These are phyloP conservation scores for Colletotrichum euphorbiae DNA, from an alignment of 2,329 filamentous ascomycete species.

Conservation along the genomic window DNA sequence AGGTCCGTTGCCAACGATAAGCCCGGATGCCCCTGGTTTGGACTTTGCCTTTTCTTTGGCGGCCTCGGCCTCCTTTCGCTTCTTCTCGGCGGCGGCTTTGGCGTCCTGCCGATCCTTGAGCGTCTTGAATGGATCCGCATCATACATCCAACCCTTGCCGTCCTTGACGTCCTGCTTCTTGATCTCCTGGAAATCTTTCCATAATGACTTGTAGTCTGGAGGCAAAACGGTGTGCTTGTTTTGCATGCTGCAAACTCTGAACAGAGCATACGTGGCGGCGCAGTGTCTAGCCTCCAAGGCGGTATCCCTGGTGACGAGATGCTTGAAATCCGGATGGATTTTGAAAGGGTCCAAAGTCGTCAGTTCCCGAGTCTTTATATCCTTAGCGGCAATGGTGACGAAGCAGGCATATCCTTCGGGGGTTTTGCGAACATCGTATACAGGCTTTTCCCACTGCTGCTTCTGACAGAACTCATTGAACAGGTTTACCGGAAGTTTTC, in stretches of 20 bases:
- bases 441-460: conserved; percentile 93
- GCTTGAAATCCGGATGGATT: conserved; percentile 79
- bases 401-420: conserved; percentile 81
- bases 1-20: conserved; percentile 63
- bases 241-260: conserved; percentile 93
- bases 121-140: conserved; percentile 91
- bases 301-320: conserved; percentile 80
- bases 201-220: conserved; percentile 87
- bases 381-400: conserved; percentile 80
- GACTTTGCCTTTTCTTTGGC: conserved; percentile 75
- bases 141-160: conserved; percentile 89
- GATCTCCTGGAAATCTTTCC: conserved; percentile 89
- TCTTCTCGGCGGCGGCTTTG: conserved; percentile 81
- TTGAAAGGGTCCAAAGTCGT: conserved; percentile 84
- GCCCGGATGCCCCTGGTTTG: conserved; percentile 68
- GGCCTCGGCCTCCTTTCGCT: conserved; percentile 77
- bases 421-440: conserved; percentile 85
- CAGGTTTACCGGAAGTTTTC: conserved; percentile 93
- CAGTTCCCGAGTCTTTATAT: conserved; percentile 85
- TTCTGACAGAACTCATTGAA: conserved; percentile 95
- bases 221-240: conserved; percentile 96
- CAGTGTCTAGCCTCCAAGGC: conserved; percentile 93
- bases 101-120: conserved; percentile 83
- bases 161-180: conserved; percentile 85
- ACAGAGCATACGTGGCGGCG: conserved; percentile 90